These are phyloP conservation scores for Xylaria telfairii DNA, from an alignment of 495 filamentous ascomycete species.

Conservation along the genomic window DNA sequence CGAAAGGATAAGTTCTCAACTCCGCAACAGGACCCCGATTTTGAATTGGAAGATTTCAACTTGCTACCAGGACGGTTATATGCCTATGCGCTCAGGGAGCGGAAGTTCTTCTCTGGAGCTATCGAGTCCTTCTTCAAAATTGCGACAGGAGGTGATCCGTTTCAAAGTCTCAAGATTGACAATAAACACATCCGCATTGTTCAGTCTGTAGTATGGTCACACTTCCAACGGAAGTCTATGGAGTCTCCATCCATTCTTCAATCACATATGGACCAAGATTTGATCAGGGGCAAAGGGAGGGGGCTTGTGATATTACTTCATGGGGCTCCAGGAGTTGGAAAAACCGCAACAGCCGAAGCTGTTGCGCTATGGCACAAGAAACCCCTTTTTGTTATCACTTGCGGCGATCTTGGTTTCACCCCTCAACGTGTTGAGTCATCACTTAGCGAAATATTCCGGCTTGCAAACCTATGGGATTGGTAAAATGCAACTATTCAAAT, in stretches of 20 bases:
- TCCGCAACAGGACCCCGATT: neutral
- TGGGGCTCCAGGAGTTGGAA: conserved; percentile 53
- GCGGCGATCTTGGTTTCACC: conserved; percentile 52
- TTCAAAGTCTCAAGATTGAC: neutral
- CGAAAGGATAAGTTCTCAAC: neutral
- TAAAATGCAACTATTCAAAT: neutral
- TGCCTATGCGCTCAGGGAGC: neutral
- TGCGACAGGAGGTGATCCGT: neutral
- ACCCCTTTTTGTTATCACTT: conserved; percentile 53
- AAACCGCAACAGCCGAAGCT: conserved; percentile 47
- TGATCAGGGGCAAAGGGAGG: conserved; percentile 52
- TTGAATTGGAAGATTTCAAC: neutral
- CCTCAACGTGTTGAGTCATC: conserved; percentile 43
- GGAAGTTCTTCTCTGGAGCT: neutral
- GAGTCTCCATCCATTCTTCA: neutral
- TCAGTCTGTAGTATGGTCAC: neutral
- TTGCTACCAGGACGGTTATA: neutral
- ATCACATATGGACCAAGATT: conserved; percentile 30
- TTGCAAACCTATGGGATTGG: conserved; percentile 47
- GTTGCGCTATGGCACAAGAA: conserved; percentile 48
- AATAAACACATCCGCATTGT: neutral
- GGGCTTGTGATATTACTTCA: conserved; percentile 55
- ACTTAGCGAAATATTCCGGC: conserved; percentile 43
- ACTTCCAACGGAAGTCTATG: neutral
- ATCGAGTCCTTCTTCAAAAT: neutral